Conservation (phyloP, 257 asterid genomes). For the Scutellaria galericulata region DNA sequence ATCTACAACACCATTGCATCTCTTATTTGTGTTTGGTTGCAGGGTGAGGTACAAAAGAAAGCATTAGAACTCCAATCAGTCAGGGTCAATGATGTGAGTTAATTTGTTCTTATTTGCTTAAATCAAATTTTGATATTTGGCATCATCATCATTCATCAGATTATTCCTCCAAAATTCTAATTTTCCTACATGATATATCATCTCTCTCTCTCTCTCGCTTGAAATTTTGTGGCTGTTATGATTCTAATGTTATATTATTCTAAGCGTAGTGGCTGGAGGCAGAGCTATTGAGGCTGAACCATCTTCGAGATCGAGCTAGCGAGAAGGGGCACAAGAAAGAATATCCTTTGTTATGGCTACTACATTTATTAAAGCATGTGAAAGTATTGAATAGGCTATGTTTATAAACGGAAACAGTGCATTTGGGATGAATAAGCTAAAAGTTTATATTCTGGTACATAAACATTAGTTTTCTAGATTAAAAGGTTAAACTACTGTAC, state of each 20-base stretch:
- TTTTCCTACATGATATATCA: conserved; percentile 4
- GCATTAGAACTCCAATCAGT: conserved; percentile 71
- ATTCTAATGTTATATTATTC: conserved; percentile 35
- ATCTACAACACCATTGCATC: conserved; percentile 23
- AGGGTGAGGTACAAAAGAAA: conserved; percentile 81
- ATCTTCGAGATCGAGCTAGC: conserved; percentile 65
- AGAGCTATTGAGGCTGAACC: conserved; percentile 56
- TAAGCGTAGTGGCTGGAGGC: conserved; percentile 55
- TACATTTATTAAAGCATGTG: neutral
- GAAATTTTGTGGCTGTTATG: conserved; percentile 18
- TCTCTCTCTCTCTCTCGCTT: neutral
- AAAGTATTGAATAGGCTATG: conserved; percentile 12
- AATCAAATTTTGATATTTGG: conserved; percentile 10
- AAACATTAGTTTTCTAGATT: neutral
- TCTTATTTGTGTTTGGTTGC: conserved; percentile 36
- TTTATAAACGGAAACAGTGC: neutral
- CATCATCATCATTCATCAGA: neutral
- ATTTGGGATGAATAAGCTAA: conserved; percentile 23
- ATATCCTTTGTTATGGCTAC: conserved; percentile 57
- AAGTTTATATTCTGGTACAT: conserved; percentile 3
- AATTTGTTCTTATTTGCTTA: conserved; percentile 27
- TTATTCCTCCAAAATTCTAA: conserved; percentile 11
- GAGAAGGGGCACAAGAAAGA: conserved; percentile 66
- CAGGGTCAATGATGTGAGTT: conserved; percentile 70
- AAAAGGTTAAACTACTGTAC: conserved; percentile 17